These are phyloP conservation scores for Cucurbita ficifolia DNA, from an alignment of 306 rosid species.

Conservation along the genomic window DNA sequence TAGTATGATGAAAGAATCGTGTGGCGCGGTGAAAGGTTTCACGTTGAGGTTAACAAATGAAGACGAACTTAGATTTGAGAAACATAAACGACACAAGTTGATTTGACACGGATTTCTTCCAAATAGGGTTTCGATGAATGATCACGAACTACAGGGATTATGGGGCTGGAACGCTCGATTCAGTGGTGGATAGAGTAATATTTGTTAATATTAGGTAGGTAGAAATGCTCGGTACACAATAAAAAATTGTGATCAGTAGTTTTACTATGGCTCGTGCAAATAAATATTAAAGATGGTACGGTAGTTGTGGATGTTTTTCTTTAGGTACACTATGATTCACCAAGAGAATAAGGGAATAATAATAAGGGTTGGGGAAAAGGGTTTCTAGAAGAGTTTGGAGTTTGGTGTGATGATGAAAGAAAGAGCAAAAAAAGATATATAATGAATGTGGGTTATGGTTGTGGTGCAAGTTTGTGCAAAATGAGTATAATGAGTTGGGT, in stretches of 20 bases:
- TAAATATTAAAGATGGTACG: constrained; percentile 23
- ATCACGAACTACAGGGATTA: not conserved
- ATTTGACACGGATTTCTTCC: too few relatives aligned
- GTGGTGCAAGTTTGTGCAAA: constrained; percentile 39
- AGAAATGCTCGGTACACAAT: constrained; percentile 16
- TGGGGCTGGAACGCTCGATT: not conserved
- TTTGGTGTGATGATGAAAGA: constrained; percentile 32
- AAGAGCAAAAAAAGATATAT: constrained; percentile 11
- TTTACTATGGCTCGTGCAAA: constrained; percentile 37
- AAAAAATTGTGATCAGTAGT: constrained; percentile 16
- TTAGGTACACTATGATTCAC: constrained; percentile 37
- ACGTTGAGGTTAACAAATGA: too few relatives aligned
- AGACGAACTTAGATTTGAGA: too few relatives aligned
- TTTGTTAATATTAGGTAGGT: constrained; percentile 17
- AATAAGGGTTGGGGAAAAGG: constrained; percentile 10
- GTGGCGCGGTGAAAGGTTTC: too few relatives aligned
- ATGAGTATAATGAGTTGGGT: not conserved
- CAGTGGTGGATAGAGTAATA: not conserved
- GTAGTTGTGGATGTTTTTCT: constrained; percentile 60
- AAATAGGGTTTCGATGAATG: not conserved
- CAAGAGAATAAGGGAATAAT: not conserved
- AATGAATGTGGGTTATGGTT: constrained; percentile 24
- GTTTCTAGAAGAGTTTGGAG: constrained; percentile 71
- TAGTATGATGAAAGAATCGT: too few relatives aligned
- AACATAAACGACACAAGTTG: not conserved